Evolutionary conservation across 768 basidiomycete genomes (phyloP), one percentile per base, ranked within the genome.

Genomic region (Naganishia vishniacii): DNA sequence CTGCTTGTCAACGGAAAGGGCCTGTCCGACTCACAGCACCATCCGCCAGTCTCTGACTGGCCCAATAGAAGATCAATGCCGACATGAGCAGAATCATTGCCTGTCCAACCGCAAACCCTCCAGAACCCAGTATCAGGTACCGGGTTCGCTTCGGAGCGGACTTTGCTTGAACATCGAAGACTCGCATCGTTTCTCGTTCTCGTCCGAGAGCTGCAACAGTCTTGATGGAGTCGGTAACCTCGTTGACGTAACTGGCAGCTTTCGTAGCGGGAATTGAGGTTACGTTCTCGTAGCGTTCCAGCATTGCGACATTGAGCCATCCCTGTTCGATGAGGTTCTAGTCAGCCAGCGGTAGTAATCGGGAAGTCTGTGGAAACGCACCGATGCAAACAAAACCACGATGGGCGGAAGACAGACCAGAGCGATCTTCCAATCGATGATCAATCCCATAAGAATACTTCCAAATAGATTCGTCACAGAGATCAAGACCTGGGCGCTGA

Each of bases 371-470:
- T n/a, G 15, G 41, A n/a, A 16, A 56, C 61, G 34, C 48, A 51
- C 62, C 37, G 34, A 41, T 40, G 56, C 53, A 13, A 62, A 45
- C 23, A 62, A 53, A 4, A 67, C 62, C 13, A 67, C 59, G 25
- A 62, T 47, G 1, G 73, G 69, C 23, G 72, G 64, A 8, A 70
- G 66, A 12, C 72, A 47, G 37, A 71, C 65, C 59, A 75, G 69
- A 0, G 72, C 69, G 8, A 75, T 45, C 51, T 69, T 66, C 73
- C 73, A 75, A 42, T 63, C 70, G 31, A 75, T 65, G 18, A 68
- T 47, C 60, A 74, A 71, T 3, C 70, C 69, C 62, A 72, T 63
- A 45, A 72, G 64, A 20, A 66, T 46, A 5, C 70, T 70, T 16
- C 65, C 73, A 56, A 68, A 7, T 28, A 74, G 58, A 49, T 73